phyloP scores from a whole-genome alignment of 2,329 filamentous ascomycete species.

The Microcyclospora tardicrescens region DNA sequence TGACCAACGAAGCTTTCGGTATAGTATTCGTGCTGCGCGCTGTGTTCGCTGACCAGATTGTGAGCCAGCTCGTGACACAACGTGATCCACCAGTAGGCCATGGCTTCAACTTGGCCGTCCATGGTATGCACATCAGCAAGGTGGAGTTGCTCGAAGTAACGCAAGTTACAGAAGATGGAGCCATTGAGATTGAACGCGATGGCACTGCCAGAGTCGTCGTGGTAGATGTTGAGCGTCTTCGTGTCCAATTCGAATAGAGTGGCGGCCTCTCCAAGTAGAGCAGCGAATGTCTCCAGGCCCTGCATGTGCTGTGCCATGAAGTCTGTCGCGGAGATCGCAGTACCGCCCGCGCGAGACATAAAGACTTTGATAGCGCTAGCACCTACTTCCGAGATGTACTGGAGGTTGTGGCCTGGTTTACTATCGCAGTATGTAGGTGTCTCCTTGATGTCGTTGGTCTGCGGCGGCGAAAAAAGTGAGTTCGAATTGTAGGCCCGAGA shows the following conservation, averaged over 20 bases:
- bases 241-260: conserved; percentile 59
- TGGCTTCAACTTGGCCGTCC: conserved; percentile 51
- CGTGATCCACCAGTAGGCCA: conserved; percentile 90
- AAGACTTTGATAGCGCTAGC: conserved; percentile 60
- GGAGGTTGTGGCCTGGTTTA: conserved; percentile 59
- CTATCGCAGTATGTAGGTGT: conserved; percentile 73
- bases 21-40: conserved; percentile 69
- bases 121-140: conserved; percentile 29
- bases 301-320: conserved; percentile 51
- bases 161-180: conserved; percentile 85
- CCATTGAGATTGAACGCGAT: conserved; percentile 88
- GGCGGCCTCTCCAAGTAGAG: conserved; percentile 55
- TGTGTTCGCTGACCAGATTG: conserved; percentile 71
- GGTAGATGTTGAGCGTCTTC: conserved; percentile 70
- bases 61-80: conserved; percentile 91
- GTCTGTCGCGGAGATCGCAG: no score
- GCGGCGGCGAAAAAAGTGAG: conserved; percentile 58
- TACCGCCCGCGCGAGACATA: conserved; percentile 41
- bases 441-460: conserved; percentile 63
- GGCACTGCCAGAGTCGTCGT: conserved; percentile 62
- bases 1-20: conserved; percentile 69
- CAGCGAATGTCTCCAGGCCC: conserved; percentile 56
- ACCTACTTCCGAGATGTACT: conserved; percentile 54
- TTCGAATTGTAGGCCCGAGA: conserved; percentile 65
- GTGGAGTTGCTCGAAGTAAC: conserved; percentile 75